These are phyloP conservation scores for Aureobasidium subglaciale DNA, from an alignment of 2,329 filamentous ascomycete species.

Conservation along the genomic window DNA sequence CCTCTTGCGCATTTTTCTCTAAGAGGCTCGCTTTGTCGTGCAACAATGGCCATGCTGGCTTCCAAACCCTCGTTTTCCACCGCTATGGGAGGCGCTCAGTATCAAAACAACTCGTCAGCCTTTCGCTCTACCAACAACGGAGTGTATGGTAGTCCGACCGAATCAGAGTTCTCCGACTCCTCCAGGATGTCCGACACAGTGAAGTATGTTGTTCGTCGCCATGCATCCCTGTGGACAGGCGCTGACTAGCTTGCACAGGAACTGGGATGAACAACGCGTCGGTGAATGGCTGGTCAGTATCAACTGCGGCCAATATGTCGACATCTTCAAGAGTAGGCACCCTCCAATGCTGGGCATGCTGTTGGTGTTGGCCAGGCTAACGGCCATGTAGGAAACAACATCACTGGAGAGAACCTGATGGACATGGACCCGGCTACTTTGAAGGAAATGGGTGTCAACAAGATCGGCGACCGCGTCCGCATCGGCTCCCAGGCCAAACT, in stretches of 20 bases:
- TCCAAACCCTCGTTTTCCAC: slow-evolving; percentile 65
- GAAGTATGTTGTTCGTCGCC: slow-evolving; percentile 29
- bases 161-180: slow-evolving; percentile 81
- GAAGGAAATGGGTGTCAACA: slow-evolving; percentile 97
- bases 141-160: slow-evolving; percentile 72
- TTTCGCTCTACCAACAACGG: slow-evolving; percentile 30
- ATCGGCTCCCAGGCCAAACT: slow-evolving; percentile 51
- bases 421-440: slow-evolving; percentile 96
- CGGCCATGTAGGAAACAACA: slow-evolving; percentile 63
- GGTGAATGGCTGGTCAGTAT: slow-evolving; percentile 86
- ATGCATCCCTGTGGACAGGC: background rate
- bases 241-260: slow-evolving; percentile 31
- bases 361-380: slow-evolving; percentile 18
- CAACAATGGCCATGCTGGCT: slow-evolving; percentile 67
- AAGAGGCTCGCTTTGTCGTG: background rate
- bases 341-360: background rate
- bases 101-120: slow-evolving; percentile 21
- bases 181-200: slow-evolving; percentile 62
- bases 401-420: slow-evolving; percentile 92
- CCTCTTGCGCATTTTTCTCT: slow-evolving; percentile 9
- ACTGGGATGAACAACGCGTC: slow-evolving; percentile 86
- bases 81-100: slow-evolving; percentile 20
- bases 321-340: slow-evolving; percentile 62
- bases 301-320: slow-evolving; percentile 89
- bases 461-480: slow-evolving; percentile 90